Conservation (phyloP, 1,284 basidiomycete genomes). For the Melampsora americana region DNA sequence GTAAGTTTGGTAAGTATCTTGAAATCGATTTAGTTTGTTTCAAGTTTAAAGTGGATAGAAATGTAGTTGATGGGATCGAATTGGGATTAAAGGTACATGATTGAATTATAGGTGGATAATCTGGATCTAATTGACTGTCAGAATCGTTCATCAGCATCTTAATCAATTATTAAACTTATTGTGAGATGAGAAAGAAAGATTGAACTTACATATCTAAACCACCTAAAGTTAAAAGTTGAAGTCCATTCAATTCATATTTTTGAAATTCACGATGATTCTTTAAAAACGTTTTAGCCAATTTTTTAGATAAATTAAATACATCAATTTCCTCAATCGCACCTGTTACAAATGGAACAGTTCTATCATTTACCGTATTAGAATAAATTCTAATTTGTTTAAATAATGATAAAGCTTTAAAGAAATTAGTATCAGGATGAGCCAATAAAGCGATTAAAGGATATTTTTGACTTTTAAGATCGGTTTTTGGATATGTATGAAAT, state of each 20-base stretch:
- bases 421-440: slow-evolving; percentile 77
- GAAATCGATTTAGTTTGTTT: not conserved
- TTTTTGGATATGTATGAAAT: slow-evolving; percentile 59
- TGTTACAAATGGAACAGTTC: slow-evolving; percentile 51
- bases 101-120: slow-evolving; percentile 13
- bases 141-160: too few relatives aligned
- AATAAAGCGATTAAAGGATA: slow-evolving; percentile 74
- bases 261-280: not conserved
- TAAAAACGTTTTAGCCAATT: not conserved
- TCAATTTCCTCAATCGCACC: slow-evolving; percentile 43
- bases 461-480: slow-evolving; percentile 56
- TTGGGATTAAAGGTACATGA: not conserved
- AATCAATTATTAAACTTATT: too few relatives aligned
- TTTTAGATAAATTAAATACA: slow-evolving; percentile 6
- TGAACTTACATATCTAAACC: slow-evolving; percentile 34
- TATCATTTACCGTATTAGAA: slow-evolving; percentile 65
- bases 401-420: slow-evolving; percentile 68
- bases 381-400: slow-evolving; percentile 75
- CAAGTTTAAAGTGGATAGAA: not conserved
- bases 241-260: slow-evolving; percentile 17
- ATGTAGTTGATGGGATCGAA: not conserved
- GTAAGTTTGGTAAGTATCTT: slow-evolving; percentile 16
- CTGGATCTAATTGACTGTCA: slow-evolving; percentile 22
- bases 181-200: too few relatives aligned
- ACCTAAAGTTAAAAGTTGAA: slow-evolving; percentile 12